These are phyloP conservation scores for Diaporthe batatas DNA, from an alignment of 2,329 filamentous ascomycete species.

Conservation along the genomic window DNA sequence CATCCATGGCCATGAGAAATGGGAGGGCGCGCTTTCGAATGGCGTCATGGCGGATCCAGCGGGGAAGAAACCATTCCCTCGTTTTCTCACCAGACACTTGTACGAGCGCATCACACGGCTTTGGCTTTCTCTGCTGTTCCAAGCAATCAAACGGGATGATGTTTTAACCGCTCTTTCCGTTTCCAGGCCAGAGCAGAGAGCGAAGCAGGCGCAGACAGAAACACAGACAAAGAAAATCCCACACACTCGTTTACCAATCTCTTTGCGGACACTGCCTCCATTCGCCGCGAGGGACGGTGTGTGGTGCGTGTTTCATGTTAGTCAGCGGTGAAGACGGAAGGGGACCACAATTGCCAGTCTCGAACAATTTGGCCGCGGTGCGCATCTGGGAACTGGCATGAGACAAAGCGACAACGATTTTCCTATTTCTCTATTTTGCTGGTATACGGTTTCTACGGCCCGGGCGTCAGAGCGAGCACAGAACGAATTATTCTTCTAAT, in stretches of 20 bases:
- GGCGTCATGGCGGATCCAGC: slow-evolving; percentile 26
- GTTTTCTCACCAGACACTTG: slow-evolving; percentile 23
- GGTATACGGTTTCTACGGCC: slow-evolving; percentile 24
- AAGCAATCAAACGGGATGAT: slow-evolving; percentile 23
- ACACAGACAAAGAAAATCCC: slow-evolving; percentile 35
- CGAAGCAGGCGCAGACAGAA: slow-evolving; percentile 28
- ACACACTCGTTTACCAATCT: slow-evolving; percentile 34
- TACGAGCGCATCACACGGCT: slow-evolving; percentile 33
- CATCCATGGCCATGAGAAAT: slow-evolving; percentile 7
- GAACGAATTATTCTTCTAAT: slow-evolving; percentile 2
- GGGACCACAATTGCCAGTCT: slow-evolving; percentile 1
- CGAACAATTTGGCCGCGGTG: not conserved
- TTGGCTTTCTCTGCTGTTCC: slow-evolving; percentile 15
- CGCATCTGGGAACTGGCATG: slow-evolving; percentile 23
- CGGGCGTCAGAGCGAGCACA: slow-evolving; percentile 25
- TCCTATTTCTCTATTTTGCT: not conserved
- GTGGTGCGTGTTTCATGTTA: slow-evolving; percentile 2
- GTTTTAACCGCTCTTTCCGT: slow-evolving; percentile 22
- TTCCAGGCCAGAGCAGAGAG: slow-evolving; percentile 27
- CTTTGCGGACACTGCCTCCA: slow-evolving; percentile 24
- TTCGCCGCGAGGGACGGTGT: slow-evolving; percentile 16
- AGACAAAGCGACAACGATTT: slow-evolving; percentile 19
- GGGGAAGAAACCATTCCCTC: slow-evolving; percentile 15
- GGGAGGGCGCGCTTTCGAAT: not conserved
- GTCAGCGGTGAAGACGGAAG: slow-evolving; percentile 9